These are phyloP conservation scores for Corylus heterophylla DNA, from an alignment of 306 rosid genomes.

Conservation along the genomic window DNA sequence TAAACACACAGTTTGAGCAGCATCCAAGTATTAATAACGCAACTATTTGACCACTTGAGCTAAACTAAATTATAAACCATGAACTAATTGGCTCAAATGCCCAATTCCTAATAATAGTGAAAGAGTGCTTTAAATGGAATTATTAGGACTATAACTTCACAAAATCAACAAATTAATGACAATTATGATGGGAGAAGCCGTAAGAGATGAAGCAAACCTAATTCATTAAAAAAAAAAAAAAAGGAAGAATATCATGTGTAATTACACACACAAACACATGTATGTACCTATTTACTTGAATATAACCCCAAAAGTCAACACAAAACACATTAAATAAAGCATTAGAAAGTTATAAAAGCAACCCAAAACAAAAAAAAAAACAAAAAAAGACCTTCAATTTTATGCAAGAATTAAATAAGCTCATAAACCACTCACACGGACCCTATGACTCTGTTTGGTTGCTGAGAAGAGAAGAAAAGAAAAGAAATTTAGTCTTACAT, in stretches of 20 bases:
- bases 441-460: neutral
- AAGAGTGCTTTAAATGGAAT: neutral
- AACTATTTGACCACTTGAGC: neutral
- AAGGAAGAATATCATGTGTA: neutral
- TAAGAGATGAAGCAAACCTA: neutral
- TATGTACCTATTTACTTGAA: too few species aligned
- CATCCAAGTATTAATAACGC: neutral
- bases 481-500: neutral
- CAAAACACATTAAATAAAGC: neutral
- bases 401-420: neutral
- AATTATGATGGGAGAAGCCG: neutral
- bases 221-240: neutral
- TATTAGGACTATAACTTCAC: neutral
- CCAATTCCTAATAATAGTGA: neutral
- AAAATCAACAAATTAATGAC: neutral
- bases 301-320: neutral
- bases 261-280: neutral
- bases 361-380: neutral
- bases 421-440: neutral
- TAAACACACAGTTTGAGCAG: neutral
- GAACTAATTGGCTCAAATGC: neutral
- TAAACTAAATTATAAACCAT: neutral
- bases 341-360: neutral
- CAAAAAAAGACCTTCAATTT: neutral
- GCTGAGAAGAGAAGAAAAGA: neutral